These are phyloP conservation scores for Talaromyces ruber DNA, from an alignment of 495 filamentous ascomycete genomes.

Conservation along the genomic window DNA sequence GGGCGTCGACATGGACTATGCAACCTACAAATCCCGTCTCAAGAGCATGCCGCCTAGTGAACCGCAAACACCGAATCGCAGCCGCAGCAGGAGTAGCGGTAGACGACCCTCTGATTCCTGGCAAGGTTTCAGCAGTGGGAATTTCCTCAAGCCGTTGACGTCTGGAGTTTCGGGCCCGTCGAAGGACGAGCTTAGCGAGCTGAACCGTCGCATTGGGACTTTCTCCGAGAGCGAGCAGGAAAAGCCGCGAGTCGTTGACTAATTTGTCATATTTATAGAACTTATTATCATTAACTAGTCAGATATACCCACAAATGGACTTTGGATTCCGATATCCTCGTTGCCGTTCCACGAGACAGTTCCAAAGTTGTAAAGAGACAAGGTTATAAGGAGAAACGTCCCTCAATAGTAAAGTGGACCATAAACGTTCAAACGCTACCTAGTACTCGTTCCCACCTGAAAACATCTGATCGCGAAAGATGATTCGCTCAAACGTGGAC, in stretches of 20 bases:
- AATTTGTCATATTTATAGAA: neutral
- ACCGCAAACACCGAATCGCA: slow-evolving; percentile 51
- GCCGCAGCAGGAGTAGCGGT: slow-evolving; percentile 40
- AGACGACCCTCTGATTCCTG: neutral
- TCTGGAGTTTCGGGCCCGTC: slow-evolving; percentile 8
- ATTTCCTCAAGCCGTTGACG: slow-evolving; percentile 1
- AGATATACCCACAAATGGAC: neutral
- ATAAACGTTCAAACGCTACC: neutral
- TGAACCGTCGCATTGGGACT: slow-evolving; percentile 5
- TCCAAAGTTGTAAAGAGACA: neutral
- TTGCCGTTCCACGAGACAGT: no score
- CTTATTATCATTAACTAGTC: neutral
- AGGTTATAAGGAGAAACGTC: neutral
- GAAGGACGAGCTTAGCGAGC: slow-evolving; percentile 3
- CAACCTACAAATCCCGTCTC: slow-evolving; percentile 19
- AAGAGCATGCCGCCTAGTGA: slow-evolving; percentile 22
- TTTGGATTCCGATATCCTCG: neutral
- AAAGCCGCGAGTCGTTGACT: neutral
- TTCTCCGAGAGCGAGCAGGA: slow-evolving; percentile 9
- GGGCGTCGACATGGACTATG: slow-evolving; percentile 12
- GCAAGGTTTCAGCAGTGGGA: slow-evolving; percentile 1
- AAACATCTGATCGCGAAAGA: neutral
- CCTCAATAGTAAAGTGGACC: neutral
- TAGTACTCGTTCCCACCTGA: no score
- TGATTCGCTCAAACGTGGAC: neutral